Evolutionary conservation across 148 eudicot genomes (phyloP).

Genomic region (Camellia japonica): DNA sequence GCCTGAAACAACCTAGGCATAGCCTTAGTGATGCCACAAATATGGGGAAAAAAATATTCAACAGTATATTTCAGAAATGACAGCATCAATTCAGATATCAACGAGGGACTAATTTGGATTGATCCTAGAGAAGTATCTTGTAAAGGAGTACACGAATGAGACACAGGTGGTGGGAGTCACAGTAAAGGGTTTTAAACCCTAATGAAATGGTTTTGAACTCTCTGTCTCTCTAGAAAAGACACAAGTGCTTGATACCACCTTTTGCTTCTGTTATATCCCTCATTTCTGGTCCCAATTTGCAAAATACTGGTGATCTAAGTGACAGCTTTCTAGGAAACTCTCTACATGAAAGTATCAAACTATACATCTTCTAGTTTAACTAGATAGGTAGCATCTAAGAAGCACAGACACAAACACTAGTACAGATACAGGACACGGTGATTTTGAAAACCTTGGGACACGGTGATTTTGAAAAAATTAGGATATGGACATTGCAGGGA

Average conservation of each 20-base stretch:
- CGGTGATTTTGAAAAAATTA: too few relatives aligned
- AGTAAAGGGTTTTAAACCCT: not conserved
- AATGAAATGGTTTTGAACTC: not conserved
- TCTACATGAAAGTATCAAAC: not conserved
- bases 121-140: slow-evolving; percentile 1
- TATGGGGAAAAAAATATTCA: not conserved
- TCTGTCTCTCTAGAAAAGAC: not conserved
- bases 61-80: not conserved
- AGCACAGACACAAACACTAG: too few relatives aligned
- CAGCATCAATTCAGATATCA: not conserved
- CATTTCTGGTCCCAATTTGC: slow-evolving; percentile 6
- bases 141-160: not conserved
- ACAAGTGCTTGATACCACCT: not conserved
- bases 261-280: not conserved
- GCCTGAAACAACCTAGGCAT: not conserved
- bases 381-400: not conserved
- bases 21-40: not conserved
- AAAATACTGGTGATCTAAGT: not conserved
- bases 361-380: not conserved
- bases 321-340: not conserved
- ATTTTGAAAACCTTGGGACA: too few relatives aligned
- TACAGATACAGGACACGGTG: too few relatives aligned
- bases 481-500: too few relatives aligned
- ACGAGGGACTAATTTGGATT: not conserved
- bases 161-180: not conserved